Conservation (phyloP, 441 rosid genomes). For the Pelargonium citronellum region DNA sequence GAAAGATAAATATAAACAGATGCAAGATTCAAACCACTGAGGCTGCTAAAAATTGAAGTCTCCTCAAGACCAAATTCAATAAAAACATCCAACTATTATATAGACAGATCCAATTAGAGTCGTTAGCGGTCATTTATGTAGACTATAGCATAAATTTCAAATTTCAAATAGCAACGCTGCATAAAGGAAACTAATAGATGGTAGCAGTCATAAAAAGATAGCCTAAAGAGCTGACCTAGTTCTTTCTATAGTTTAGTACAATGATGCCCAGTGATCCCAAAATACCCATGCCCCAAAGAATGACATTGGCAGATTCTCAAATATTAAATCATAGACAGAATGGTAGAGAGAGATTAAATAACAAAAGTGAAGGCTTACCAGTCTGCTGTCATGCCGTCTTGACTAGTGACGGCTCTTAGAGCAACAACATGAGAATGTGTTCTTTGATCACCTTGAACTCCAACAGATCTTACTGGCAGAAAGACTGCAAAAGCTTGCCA, state of each 20-base stretch:
- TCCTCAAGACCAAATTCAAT: no score
- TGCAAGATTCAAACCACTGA: background rate
- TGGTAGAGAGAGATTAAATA: background rate
- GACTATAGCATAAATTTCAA: background rate
- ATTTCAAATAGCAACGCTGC: background rate
- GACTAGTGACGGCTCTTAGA: slow-evolving; percentile 94
- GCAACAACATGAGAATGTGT: slow-evolving; percentile 94
- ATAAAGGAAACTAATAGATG: background rate
- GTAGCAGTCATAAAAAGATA: background rate
- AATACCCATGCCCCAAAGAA: background rate
- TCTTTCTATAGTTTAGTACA: background rate
- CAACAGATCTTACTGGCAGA: slow-evolving; percentile 81
- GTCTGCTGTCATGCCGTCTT: slow-evolving; percentile 97
- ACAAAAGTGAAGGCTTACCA: slow-evolving; percentile 42
- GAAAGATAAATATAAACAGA: background rate
- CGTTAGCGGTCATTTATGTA: background rate
- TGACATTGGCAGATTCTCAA: slow-evolving; percentile 6
- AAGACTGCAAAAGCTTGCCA: slow-evolving; percentile 99
- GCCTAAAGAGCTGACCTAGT: background rate
- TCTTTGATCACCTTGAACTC: slow-evolving; percentile 97
- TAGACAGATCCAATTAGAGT: background rate
- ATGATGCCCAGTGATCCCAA: background rate
- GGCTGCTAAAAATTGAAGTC: background rate
- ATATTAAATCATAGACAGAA: background rate
- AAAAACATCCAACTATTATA: background rate